Percentiles rank a stretch among this genome's conserved stretches.
These are phyloP conservation scores for Sclerotinia borealis DNA, from an alignment of 2,329 filamentous ascomycete genomes.

Conservation along the genomic window DNA sequence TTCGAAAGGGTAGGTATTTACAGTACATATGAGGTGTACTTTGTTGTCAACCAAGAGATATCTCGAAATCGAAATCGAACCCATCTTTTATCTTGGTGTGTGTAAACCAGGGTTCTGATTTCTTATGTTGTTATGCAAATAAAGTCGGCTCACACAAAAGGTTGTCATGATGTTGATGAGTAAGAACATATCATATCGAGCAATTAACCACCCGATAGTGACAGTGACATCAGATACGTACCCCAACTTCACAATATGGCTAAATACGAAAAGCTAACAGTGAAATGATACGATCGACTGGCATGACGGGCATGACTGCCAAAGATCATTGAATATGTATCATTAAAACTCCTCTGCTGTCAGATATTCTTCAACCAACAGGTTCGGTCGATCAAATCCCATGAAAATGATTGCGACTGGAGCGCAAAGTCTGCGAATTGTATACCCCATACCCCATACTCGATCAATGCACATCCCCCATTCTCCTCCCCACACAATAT, in stretches of 20 bases:
- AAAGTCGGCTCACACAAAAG: not conserved
- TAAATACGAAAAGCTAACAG: not conserved
- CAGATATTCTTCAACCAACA: not conserved
- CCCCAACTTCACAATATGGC: not conserved
- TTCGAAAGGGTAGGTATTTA: not conserved
- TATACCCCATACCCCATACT: slow-evolving; percentile 4
- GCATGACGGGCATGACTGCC: not conserved
- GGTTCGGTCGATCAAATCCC: not conserved
- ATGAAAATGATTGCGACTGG: not conserved
- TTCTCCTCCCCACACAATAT: slow-evolving; percentile 4
- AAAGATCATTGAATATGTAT: slow-evolving; percentile 8
- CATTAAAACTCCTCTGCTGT: not conserved
- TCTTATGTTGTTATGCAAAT: not conserved
- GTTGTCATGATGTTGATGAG: not conserved
- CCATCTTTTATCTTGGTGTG: not conserved
- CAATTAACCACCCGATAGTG: not conserved
- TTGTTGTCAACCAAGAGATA: not conserved
- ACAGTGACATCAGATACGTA: not conserved
- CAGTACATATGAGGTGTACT: not conserved
- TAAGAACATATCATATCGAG: not conserved
- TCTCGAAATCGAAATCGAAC: not conserved
- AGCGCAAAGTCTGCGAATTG: not conserved
- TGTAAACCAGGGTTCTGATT: not conserved
- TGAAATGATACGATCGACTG: not conserved
- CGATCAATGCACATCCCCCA: not conserved